Evolutionary conservation across 306 rosid species (phyloP).

Genomic region (Rosa persica): DNA sequence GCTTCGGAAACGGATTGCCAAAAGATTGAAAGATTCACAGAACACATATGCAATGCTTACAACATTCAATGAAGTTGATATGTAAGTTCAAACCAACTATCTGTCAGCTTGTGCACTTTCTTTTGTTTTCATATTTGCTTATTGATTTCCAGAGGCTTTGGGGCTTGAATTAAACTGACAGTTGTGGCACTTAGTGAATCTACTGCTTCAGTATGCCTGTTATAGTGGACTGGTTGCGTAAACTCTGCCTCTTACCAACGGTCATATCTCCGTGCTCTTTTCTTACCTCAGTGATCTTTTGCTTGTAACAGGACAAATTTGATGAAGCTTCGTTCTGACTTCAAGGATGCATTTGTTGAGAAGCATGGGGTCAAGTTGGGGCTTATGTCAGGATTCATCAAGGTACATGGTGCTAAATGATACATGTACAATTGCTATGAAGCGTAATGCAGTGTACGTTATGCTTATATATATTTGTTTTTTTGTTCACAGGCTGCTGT

Average conservation of each 20-base stretch:
- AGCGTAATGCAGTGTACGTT: neutral
- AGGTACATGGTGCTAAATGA: constrained; percentile 38
- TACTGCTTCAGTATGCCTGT: neutral
- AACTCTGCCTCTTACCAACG: neutral
- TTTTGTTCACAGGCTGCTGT: constrained; percentile 65
- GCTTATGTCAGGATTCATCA: constrained; percentile 82
- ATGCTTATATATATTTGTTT: constrained; percentile 19
- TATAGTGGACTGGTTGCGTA: constrained; percentile 3
- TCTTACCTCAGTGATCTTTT: constrained; percentile 35
- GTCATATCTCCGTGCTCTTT: constrained; percentile 10
- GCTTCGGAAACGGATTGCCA: constrained; percentile 68
- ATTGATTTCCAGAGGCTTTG: neutral
- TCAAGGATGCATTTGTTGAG: constrained; percentile 82
- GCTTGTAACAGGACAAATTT: constrained; percentile 65
- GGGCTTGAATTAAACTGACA: constrained; percentile 17
- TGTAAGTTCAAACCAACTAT: constrained; percentile 42
- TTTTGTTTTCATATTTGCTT: neutral
- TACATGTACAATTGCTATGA: constrained; percentile 6
- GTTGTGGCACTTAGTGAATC: neutral
- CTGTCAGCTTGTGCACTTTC: constrained; percentile 8
- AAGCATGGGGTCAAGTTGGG: constrained; percentile 87
- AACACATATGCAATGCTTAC: constrained; percentile 86
- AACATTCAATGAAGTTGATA: constrained; percentile 87
- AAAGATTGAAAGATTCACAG: constrained; percentile 79
- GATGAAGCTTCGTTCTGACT: constrained; percentile 91